Evolutionary conservation across 352 stramenopile species (phyloP).

Genomic region (Thraustochytrium sp.): DNA sequence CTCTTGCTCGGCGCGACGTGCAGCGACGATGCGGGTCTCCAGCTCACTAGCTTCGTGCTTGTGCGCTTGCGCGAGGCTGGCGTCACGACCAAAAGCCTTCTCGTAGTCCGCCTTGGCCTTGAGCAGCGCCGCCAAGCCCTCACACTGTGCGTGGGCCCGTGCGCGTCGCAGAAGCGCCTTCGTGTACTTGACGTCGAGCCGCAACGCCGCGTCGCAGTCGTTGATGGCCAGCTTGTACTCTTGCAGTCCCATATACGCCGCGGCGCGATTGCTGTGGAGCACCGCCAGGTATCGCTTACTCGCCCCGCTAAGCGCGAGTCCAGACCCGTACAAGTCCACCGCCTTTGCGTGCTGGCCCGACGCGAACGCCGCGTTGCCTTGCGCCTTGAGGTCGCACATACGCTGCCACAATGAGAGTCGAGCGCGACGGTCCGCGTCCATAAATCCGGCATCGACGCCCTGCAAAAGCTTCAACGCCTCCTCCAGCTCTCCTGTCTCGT

Average conservation of each 20-base stretch:
- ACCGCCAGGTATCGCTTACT: background rate
- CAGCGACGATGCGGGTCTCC: no score
- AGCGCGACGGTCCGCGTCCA: background rate
- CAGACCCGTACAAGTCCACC: background rate
- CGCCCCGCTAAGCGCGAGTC: background rate
- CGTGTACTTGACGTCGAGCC: background rate
- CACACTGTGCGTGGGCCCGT: background rate
- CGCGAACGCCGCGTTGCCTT: background rate
- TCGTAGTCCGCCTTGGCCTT: background rate
- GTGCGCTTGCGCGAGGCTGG: no score
- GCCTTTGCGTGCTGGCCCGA: background rate
- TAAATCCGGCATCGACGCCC: background rate
- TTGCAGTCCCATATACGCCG: background rate
- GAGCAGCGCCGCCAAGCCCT: background rate
- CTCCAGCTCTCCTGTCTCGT: background rate
- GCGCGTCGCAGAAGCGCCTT: slow-evolving; percentile 16
- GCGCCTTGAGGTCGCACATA: background rate
- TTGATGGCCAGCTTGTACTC: slow-evolving; percentile 8
- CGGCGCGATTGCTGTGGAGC: slow-evolving; percentile 22
- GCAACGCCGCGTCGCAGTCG: slow-evolving; percentile 14
- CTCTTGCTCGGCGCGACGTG: no score
- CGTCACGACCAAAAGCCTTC: no score
- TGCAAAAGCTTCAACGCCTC: background rate
- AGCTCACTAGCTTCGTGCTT: no score
- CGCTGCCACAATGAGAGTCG: background rate